Evolutionary conservation across 208 protist species (phyloP).

Genomic region (Leptomonas seymouri): DNA sequence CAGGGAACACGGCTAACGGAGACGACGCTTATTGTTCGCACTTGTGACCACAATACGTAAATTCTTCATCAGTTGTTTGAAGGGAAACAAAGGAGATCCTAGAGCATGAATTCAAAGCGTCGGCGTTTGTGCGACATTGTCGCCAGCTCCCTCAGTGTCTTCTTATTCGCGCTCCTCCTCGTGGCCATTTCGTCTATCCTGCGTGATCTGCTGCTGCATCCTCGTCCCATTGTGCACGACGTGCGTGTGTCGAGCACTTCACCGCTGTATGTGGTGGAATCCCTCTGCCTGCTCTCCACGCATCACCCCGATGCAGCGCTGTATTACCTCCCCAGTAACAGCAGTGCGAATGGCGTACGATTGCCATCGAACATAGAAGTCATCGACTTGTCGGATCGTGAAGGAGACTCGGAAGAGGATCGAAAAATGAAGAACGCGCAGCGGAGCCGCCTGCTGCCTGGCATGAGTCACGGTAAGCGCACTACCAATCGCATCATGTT

Average conservation of each 20-base stretch:
- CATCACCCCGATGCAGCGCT: background rate
- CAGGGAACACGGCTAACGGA: no score
- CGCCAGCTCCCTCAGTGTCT: slow-evolving; percentile 33
- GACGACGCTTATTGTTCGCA: no score
- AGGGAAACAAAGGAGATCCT: slow-evolving; percentile 9
- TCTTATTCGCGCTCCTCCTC: slow-evolving; percentile 35
- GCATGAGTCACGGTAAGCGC: slow-evolving; percentile 19
- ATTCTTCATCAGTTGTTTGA: background rate
- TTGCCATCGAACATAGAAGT: slow-evolving; percentile 23
- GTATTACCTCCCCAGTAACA: slow-evolving; percentile 8
- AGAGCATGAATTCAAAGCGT: slow-evolving; percentile 55
- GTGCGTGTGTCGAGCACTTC: slow-evolving; percentile 38
- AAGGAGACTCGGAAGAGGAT: slow-evolving; percentile 21
- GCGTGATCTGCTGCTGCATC: slow-evolving; percentile 23
- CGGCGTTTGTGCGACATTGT: slow-evolving; percentile 49
- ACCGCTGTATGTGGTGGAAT: slow-evolving; percentile 26
- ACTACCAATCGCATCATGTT: slow-evolving; percentile 41
- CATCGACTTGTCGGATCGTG: slow-evolving; percentile 12
- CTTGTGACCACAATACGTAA: no score
- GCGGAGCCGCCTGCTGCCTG: slow-evolving; percentile 14
- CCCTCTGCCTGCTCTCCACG: slow-evolving; percentile 24
- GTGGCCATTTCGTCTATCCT: slow-evolving; percentile 38
- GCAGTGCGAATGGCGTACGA: background rate
- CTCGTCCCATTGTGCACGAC: slow-evolving; percentile 29
- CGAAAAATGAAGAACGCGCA: slow-evolving; percentile 24